A percentile compares a stretch with the other conserved stretches of the same genome.
Conservation (phyloP, 768 basidiomycete genomes). For the Hortiboletus campestris region DNA sequence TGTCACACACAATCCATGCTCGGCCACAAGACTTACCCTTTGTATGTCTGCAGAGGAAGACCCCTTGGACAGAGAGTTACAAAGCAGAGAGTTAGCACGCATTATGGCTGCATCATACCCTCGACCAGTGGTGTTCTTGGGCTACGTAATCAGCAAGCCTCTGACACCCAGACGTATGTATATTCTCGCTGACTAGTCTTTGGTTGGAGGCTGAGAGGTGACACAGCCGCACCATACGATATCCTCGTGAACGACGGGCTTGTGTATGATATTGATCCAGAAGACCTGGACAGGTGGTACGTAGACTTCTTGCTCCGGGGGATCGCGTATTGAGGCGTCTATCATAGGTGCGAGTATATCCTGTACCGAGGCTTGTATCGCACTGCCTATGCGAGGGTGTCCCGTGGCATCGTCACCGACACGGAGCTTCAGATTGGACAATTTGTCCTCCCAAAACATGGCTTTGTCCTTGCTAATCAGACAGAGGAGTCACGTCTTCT, state of each 20-base stretch:
- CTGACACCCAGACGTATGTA: constrained; percentile 59
- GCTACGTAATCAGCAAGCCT: constrained; percentile 77
- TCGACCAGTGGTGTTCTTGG: constrained; percentile 74
- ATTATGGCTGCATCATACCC: constrained; percentile 73
- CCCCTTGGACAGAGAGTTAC: constrained; percentile 82
- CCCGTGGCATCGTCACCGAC: constrained; percentile 82
- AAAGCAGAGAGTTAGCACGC: constrained; percentile 74
- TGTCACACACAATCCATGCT: not conserved
- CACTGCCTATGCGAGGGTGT: constrained; percentile 79
- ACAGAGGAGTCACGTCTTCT: constrained; percentile 62
- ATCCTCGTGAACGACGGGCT: constrained; percentile 74
- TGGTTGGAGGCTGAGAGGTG: constrained; percentile 5
- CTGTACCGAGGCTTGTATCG: constrained; percentile 78
- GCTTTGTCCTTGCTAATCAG: constrained; percentile 53
- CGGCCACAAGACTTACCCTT: not conserved
- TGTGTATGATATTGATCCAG: constrained; percentile 76
- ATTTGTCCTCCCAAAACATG: constrained; percentile 70
- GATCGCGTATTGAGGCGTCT: not conserved
- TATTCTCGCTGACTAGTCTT: not conserved
- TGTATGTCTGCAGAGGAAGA: constrained; percentile 65
- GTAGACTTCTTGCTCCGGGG: constrained; percentile 4
- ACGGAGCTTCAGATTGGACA: constrained; percentile 89
- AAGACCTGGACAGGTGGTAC: constrained; percentile 71
- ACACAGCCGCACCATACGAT: constrained; percentile 69
- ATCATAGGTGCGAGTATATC: constrained; percentile 84